A percentile compares a stretch with the other conserved stretches of the same genome.
These are phyloP conservation scores for Spathaspora gorwiae DNA, from an alignment of 805 yeast species.

Conservation along the genomic window DNA sequence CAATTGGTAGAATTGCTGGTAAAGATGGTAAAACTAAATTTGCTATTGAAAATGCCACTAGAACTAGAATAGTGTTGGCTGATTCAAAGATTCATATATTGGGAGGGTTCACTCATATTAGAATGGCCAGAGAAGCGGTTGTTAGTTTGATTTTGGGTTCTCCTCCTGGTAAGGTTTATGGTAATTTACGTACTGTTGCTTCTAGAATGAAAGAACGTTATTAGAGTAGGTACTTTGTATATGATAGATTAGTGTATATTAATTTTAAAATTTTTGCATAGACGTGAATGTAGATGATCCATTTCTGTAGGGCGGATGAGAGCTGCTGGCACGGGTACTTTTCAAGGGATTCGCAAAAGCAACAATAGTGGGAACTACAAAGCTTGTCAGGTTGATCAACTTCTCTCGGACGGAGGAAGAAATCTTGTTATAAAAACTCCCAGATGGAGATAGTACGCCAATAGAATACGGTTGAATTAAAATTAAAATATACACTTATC, in stretches of 20 bases:
- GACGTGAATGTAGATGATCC: too few relatives aligned
- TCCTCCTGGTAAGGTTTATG: conserved; percentile 98
- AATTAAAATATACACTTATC: background rate
- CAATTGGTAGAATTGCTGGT: conserved; percentile 99
- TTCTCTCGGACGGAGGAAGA: too few relatives aligned
- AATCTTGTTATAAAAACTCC: too few relatives aligned
- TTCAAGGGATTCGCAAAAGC: too few relatives aligned
- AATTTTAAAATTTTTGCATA: too few relatives aligned
- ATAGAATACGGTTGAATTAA: too few relatives aligned
- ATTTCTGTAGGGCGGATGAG: too few relatives aligned
- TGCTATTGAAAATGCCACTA: conserved; percentile 96
- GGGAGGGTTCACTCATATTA: conserved; percentile 94
- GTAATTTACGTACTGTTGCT: conserved; percentile 93
- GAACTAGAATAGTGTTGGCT: conserved; percentile 96
- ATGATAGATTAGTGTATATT: too few relatives aligned
- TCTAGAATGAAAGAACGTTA: conserved; percentile 96
- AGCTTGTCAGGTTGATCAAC: background rate
- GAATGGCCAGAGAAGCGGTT: conserved; percentile 98
- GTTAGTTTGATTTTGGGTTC: conserved; percentile 93
- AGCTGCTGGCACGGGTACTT: too few relatives aligned
- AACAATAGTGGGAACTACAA: too few relatives aligned
- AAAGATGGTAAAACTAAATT: conserved; percentile 98
- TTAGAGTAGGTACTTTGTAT: conserved; percentile 23
- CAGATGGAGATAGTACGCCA: too few relatives aligned
- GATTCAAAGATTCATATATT: conserved; percentile 94